Evolutionary conservation across 2,329 filamentous ascomycete genomes (phyloP).

Genomic region (Thielaviopsis punctulata): DNA sequence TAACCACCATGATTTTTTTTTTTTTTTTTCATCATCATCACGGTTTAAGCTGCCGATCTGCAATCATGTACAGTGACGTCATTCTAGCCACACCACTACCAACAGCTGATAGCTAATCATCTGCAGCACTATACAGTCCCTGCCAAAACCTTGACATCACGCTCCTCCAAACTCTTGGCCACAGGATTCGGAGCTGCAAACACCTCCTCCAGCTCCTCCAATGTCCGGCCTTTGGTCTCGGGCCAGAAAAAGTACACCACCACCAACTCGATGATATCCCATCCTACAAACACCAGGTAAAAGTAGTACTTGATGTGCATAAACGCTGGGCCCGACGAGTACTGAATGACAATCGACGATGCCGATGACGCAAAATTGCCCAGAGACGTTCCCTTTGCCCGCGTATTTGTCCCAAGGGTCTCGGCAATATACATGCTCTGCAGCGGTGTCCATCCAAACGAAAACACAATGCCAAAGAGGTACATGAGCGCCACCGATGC

Average conservation of each 20-base stretch:
- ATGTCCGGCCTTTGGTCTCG: conserved; percentile 29
- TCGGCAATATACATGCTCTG: conserved; percentile 22
- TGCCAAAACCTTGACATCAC: conserved; percentile 17
- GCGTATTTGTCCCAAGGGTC: conserved; percentile 18
- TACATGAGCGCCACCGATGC: conserved; percentile 34
- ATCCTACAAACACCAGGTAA: conserved; percentile 28
- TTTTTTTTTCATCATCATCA: too few species aligned
- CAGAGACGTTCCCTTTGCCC: conserved; percentile 25
- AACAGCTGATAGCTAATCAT: too few species aligned
- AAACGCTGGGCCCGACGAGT: conserved; percentile 26
- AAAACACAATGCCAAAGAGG: conserved; percentile 34
- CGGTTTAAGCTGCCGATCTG: too few species aligned
- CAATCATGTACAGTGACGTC: too few species aligned
- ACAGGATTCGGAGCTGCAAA: conserved; percentile 30
- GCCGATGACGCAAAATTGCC: conserved; percentile 25
- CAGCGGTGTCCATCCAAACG: conserved; percentile 33
- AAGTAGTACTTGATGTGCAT: conserved; percentile 27
- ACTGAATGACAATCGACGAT: conserved; percentile 26
- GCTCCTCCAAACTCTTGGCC: conserved; percentile 26
- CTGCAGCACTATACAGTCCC: neutral
- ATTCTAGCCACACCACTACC: too few species aligned
- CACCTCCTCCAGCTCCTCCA: conserved; percentile 38
- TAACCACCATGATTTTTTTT: too few species aligned
- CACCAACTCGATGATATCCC: conserved; percentile 25
- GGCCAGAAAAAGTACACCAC: conserved; percentile 34